phyloP scores from a whole-genome alignment of 257 asterid genomes.

The Nicotiana noctiflora region DNA sequence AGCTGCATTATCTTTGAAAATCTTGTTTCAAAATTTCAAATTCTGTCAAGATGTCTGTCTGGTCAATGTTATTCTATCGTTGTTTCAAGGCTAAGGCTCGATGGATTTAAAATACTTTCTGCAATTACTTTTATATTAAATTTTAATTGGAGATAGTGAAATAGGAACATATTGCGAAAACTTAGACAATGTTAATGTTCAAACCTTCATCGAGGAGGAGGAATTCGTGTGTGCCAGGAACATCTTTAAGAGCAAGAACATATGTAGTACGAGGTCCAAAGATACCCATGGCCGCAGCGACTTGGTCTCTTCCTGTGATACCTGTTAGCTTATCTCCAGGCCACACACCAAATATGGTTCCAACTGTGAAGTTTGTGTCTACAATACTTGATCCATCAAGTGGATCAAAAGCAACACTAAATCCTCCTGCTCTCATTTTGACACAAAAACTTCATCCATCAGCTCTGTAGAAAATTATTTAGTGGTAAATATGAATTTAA shows the following conservation, averaged over 20 bases:
- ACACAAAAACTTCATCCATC: no score
- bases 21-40: background rate
- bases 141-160: background rate
- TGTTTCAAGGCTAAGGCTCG: background rate
- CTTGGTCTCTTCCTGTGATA: constrained; percentile 82
- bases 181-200: background rate
- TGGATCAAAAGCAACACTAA: constrained; percentile 96
- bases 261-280: constrained; percentile 93
- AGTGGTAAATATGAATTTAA: no score
- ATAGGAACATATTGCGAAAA: no score
- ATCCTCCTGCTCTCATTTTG: constrained; percentile 59
- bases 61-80: background rate
- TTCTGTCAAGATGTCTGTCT: no score
- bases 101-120: background rate
- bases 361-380: constrained; percentile 94
- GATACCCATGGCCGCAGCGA: constrained; percentile 98
- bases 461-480: no score
- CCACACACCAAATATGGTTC: constrained; percentile 96
- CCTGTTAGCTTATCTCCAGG: constrained; percentile 95
- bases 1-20: no score
- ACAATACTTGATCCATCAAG: constrained; percentile 96
- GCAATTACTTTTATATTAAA: background rate
- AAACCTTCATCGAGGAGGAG: constrained; percentile 95
- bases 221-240: constrained; percentile 92
- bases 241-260: constrained; percentile 86